Evolutionary conservation across 768 basidiomycete species (phyloP), one percentile per base, ranked within the genome.

Genomic region (Trametes punicea): DNA sequence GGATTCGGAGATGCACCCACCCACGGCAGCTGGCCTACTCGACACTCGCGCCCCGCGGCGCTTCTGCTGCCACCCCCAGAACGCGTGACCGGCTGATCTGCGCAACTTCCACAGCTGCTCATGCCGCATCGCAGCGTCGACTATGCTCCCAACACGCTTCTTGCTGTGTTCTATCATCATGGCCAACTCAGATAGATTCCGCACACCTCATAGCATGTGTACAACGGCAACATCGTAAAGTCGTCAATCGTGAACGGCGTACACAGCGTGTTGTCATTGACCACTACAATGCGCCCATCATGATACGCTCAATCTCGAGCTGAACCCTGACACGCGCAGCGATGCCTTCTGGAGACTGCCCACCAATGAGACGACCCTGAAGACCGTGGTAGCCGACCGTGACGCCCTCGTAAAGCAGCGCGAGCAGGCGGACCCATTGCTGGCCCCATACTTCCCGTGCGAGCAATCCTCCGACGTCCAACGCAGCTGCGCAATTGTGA

Each of bases 401-500:
- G 36, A 81, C 74, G 7, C 84, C 83, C 48, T 84, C 78, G 59
- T 90, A 83, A 13, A 91, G 67, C 13, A 88, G 68, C 23, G 74
- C 77, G 20, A 93, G 75, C 48, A 91, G 69, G 67, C 91, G 91
- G 55, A 84, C 70, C 83, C 87, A 92, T 68, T 92, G 90, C 34
- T 75, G 71, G n/a, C 90, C 90, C 84, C 86, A 92, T 8, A 87
- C 70, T 25, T 75, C 70, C 52, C 74, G 74, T 8, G 85, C 87
- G 46, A 82, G 75, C 23, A 74, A 59, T 2, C 90, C 88, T 61
- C 85, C 76, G 27, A 90, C 86, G 48, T 90, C 87, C 23, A 92
- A 69, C 16, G 80, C 89, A 62, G 81, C 89, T 91, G 56, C 20
- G 53, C 23, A 6, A 39, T 38, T 15, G 38, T 61, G 55, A 45